Percentiles rank a stretch among this genome's conserved stretches.
These are phyloP conservation scores for Millerozyma miso DNA, from an alignment of 805 yeast genomes.

Conservation along the genomic window DNA sequence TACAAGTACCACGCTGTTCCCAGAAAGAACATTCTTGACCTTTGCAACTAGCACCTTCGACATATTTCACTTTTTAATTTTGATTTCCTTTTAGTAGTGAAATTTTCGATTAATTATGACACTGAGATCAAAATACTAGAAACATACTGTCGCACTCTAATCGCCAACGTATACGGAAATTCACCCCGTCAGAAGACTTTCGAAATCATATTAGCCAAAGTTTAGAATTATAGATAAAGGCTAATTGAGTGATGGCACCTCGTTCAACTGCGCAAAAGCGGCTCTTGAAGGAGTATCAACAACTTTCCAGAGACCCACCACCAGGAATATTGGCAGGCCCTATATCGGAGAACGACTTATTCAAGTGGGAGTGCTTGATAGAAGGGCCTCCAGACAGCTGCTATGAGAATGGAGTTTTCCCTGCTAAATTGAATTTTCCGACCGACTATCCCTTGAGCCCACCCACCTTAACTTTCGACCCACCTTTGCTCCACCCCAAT, in stretches of 20 bases:
- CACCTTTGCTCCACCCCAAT: conserved; percentile 89
- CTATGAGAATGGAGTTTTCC: conserved; percentile 84
- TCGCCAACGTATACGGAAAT: not conserved
- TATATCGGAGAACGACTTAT: conserved; percentile 63
- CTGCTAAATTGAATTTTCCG: conserved; percentile 71
- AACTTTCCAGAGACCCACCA: conserved; percentile 79
- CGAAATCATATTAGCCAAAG: not conserved
- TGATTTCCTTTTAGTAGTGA: not conserved
- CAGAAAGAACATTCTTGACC: conserved; percentile 67
- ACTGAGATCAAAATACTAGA: not conserved
- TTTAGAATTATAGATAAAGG: not conserved
- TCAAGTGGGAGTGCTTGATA: conserved; percentile 78
- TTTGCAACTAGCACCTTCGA: conserved; percentile 40
- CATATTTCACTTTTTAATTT: conserved; percentile 2
- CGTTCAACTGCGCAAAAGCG: conserved; percentile 76
- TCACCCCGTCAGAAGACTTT: not conserved
- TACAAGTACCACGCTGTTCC: conserved; percentile 62
- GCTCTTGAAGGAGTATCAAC: conserved; percentile 84
- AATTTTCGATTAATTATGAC: not conserved
- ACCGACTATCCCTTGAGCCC: conserved; percentile 80
- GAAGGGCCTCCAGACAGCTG: conserved; percentile 85
- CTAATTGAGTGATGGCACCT: conserved; percentile 17
- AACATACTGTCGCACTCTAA: not conserved
- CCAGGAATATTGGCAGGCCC: conserved; percentile 98
- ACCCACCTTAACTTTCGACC: conserved; percentile 69